Percentiles rank a stretch among this genome's conserved stretches.
Evolutionary conservation across 371 early-diverging fungal species (phyloP).

Genomic region (Mucor piriformis): DNA sequence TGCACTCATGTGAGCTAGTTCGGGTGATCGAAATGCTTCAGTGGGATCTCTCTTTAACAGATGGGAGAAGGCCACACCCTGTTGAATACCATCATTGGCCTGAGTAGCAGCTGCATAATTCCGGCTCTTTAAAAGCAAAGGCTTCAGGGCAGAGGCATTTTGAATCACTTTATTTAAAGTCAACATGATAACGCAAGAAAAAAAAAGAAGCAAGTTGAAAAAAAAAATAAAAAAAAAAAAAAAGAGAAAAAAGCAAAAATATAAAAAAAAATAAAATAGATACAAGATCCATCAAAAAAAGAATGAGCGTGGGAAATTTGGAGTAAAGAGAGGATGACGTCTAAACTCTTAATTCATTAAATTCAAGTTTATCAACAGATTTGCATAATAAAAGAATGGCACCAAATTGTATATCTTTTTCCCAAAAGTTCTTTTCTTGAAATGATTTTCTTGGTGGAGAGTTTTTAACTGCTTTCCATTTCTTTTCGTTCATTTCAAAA

Average conservation of each 20-base stretch:
- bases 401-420: constrained; percentile 32
- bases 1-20: constrained; percentile 63
- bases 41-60: constrained; percentile 72
- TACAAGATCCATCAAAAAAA: constrained; percentile 1
- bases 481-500: constrained; percentile 29
- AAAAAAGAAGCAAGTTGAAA: background rate
- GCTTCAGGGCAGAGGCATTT: background rate
- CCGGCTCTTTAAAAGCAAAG: constrained; percentile 25
- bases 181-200: constrained; percentile 14
- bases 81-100: constrained; percentile 83
- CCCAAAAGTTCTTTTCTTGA: constrained; percentile 18
- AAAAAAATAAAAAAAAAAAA: constrained; percentile 2
- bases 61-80: constrained; percentile 77
- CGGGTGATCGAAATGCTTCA: constrained; percentile 77
- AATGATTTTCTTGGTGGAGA: constrained; percentile 16
- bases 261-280: constrained; percentile 1
- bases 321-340: background rate
- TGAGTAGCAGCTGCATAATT: constrained; percentile 44
- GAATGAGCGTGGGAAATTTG: background rate
- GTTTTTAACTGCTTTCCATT: constrained; percentile 26
- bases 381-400: constrained; percentile 24
- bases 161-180: constrained; percentile 12
- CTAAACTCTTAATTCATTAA: constrained; percentile 29
- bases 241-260: background rate
- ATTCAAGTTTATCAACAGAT: constrained; percentile 26